Evolutionary conservation across 116 monocot species (phyloP).

Genomic region (Posidonia oceanica): DNA sequence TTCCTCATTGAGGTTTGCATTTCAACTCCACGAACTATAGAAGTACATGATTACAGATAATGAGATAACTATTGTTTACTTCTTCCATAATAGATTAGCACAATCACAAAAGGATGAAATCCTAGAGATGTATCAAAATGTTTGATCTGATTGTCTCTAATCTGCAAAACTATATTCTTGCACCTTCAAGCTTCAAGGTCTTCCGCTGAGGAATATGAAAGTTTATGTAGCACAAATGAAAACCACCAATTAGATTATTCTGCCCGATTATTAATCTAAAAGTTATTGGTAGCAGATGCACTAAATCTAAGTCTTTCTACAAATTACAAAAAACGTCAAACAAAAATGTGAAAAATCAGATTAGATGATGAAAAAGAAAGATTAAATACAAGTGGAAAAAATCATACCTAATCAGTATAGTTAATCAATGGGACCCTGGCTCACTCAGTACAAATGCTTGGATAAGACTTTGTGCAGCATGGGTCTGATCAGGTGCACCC

Average conservation of each 20-base stretch:
- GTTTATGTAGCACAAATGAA: not conserved
- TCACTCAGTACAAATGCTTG: slow-evolving; percentile 95
- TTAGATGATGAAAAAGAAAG: not conserved
- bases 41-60: too few species aligned
- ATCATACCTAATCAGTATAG: not conserved
- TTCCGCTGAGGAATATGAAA: slow-evolving; percentile 7
- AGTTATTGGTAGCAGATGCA: not conserved
- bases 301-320: not conserved
- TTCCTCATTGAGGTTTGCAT: too few species aligned
- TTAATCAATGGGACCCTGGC: slow-evolving; percentile 33
- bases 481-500: slow-evolving; percentile 91
- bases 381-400: not conserved
- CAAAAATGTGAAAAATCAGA: not conserved
- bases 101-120: not conserved
- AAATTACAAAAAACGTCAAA: not conserved
- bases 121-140: slow-evolving; percentile 1
- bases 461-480: slow-evolving; percentile 94
- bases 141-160: slow-evolving; percentile 1
- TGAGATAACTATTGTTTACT: too few species aligned
- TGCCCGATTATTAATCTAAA: not conserved
- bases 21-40: too few species aligned
- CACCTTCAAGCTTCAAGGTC: slow-evolving; percentile 8
- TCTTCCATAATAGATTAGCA: too few species aligned
- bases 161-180: slow-evolving; percentile 15
- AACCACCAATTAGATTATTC: not conserved